Conservation (phyloP, 2,329 filamentous ascomycete species). For the Venturia oleaginea region DNA sequence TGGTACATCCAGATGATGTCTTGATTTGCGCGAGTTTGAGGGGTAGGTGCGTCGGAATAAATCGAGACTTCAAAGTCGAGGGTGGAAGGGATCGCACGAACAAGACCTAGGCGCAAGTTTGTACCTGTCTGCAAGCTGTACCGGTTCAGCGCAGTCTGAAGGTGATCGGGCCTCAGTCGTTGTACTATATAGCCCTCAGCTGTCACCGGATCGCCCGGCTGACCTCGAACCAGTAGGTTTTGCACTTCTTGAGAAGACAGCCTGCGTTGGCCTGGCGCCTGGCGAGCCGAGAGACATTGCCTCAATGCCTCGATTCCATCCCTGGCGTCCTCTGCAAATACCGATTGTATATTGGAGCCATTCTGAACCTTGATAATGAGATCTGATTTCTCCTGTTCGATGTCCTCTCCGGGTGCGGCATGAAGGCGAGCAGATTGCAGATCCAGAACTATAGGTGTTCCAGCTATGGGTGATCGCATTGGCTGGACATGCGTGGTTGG, state of each 20-base stretch:
- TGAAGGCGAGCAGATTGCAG: background rate
- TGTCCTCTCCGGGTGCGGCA: background rate
- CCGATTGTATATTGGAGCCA: background rate
- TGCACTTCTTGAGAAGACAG: background rate
- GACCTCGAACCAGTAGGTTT: background rate
- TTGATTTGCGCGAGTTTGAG: background rate
- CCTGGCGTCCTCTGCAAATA: too few relatives aligned
- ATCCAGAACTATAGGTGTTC: background rate
- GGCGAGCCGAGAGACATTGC: background rate
- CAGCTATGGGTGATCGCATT: background rate
- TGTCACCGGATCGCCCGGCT: background rate
- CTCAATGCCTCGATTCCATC: background rate
- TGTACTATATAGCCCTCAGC: background rate
- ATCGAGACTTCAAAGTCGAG: background rate
- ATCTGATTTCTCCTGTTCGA: background rate
- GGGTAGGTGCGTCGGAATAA: background rate
- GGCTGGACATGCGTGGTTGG: too few relatives aligned
- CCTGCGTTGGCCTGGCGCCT: background rate
- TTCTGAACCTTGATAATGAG: background rate
- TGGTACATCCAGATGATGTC: slow-evolving; percentile 3
- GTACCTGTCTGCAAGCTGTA: background rate
- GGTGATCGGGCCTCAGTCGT: background rate
- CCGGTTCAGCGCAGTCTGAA: background rate
- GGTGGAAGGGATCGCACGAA: background rate
- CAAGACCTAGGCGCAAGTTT: background rate